These are phyloP conservation scores for Pichia nakasei DNA, from an alignment of 805 yeast genomes.

Conservation along the genomic window DNA sequence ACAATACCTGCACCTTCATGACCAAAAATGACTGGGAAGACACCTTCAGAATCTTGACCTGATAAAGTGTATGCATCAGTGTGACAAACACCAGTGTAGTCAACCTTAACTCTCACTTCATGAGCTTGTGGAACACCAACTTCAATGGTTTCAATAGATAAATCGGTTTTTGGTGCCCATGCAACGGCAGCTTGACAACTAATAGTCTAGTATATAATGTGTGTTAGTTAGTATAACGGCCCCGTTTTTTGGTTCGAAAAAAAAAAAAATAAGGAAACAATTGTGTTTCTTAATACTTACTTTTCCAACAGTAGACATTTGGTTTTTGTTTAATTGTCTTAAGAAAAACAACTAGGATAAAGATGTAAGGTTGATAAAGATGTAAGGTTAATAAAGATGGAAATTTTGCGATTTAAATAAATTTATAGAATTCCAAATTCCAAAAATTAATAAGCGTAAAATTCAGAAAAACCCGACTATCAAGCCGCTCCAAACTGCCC, in stretches of 20 bases:
- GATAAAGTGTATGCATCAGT: slow-evolving; percentile 96
- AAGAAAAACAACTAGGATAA: not conserved
- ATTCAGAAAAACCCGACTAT: not conserved
- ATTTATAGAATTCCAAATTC: too few species aligned
- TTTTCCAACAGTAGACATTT: slow-evolving; percentile 26
- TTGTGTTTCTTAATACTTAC: slow-evolving; percentile 11
- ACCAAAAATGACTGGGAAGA: slow-evolving; percentile 86
- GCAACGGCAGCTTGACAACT: slow-evolving; percentile 95
- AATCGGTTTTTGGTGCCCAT: slow-evolving; percentile 79
- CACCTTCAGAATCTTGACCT: slow-evolving; percentile 95
- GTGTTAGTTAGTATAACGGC: not conserved
- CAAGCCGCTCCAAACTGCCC: not conserved
- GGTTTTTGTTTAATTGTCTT: not conserved
- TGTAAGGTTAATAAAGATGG: not conserved
- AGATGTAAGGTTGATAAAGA: not conserved
- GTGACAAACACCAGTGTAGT: slow-evolving; percentile 93
- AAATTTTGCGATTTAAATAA: too few species aligned
- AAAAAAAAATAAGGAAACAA: too few species aligned
- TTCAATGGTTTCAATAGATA: slow-evolving; percentile 76
- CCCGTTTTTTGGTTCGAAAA: too few species aligned
- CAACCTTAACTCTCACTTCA: slow-evolving; percentile 88
- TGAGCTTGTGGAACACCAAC: slow-evolving; percentile 95
- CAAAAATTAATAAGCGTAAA: not conserved
- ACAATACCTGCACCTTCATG: slow-evolving; percentile 99
- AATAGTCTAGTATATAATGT: slow-evolving; percentile 27